Percentiles rank a stretch among this genome's conserved stretches.
These are phyloP conservation scores for Mycena alexandri DNA, from an alignment of 768 basidiomycete species.

Conservation along the genomic window DNA sequence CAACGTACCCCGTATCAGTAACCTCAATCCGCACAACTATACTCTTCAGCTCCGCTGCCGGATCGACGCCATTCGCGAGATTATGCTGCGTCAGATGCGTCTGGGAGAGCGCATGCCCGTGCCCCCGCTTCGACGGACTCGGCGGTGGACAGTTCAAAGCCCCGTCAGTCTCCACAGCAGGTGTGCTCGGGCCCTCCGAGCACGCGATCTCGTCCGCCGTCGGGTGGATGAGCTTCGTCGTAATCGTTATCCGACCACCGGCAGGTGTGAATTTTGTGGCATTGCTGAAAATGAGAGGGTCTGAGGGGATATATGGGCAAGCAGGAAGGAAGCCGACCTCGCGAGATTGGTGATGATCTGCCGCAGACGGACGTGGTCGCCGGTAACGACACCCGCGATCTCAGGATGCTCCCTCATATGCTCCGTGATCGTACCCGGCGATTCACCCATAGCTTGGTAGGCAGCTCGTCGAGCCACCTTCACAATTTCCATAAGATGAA, in stretches of 20 bases:
- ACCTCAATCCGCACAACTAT: slow-evolving; percentile 91
- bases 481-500: slow-evolving; percentile 16
- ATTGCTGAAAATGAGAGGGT: slow-evolving; percentile 58
- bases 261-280: slow-evolving; percentile 84
- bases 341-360: slow-evolving; percentile 90
- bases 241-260: slow-evolving; percentile 76
- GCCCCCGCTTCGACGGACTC: slow-evolving; percentile 20
- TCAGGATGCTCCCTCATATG: slow-evolving; percentile 60
- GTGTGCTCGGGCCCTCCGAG: slow-evolving; percentile 23
- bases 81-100: slow-evolving; percentile 66
- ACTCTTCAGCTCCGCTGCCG: slow-evolving; percentile 59
- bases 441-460: slow-evolving; percentile 71
- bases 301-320: slow-evolving; percentile 5
- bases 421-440: slow-evolving; percentile 52
- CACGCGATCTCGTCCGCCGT: slow-evolving; percentile 27
- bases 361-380: slow-evolving; percentile 85
- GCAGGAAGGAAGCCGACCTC: slow-evolving; percentile 58
- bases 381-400: slow-evolving; percentile 79
- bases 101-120: slow-evolving; percentile 54
- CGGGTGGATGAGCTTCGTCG: slow-evolving; percentile 67
- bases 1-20: slow-evolving; percentile 71
- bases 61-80: slow-evolving; percentile 52
- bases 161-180: slow-evolving; percentile 8
- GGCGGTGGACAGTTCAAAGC: neutral
- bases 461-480: slow-evolving; percentile 72